Evolutionary conservation across 2,329 filamentous ascomycete species (phyloP).

Genomic region (Colletotrichum eremochloae): DNA sequence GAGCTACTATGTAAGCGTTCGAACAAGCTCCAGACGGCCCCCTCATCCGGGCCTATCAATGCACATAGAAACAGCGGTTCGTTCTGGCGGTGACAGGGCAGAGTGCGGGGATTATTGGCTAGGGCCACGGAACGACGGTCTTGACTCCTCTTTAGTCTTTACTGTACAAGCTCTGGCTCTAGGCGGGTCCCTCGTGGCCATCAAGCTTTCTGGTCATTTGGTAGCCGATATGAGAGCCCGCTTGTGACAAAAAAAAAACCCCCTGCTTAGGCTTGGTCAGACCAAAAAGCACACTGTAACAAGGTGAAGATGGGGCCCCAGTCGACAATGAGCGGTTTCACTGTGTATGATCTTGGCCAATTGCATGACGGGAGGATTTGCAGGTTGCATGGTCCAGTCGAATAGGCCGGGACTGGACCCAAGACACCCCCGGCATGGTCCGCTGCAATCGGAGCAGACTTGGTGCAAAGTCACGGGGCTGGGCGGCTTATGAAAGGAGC

Average conservation of each 20-base stretch:
- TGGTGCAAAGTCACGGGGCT: conserved; percentile 42
- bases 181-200: background rate
- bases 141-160: conserved; percentile 16
- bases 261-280: background rate
- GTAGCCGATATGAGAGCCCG: conserved; percentile 33
- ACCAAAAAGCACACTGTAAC: background rate
- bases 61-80: conserved; percentile 36
- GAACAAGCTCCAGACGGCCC: conserved; percentile 37
- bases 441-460: conserved; percentile 20
- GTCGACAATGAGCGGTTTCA: conserved; percentile 19
- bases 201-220: conserved; percentile 29
- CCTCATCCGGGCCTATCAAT: conserved; percentile 36
- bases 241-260: background rate
- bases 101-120: conserved; percentile 34
- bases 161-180: background rate
- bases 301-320: conserved; percentile 18
- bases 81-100: conserved; percentile 41
- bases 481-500: conserved; percentile 41
- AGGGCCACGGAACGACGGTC: conserved; percentile 22
- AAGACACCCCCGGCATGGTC: background rate
- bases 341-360: conserved; percentile 16
- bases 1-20: conserved; percentile 16
- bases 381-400: conserved; percentile 17
- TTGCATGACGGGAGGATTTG: conserved; percentile 19
- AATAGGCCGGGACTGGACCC: conserved; percentile 36